Conservation (phyloP, 352 stramenopile species). For the Phytopythium helicoides region DNA sequence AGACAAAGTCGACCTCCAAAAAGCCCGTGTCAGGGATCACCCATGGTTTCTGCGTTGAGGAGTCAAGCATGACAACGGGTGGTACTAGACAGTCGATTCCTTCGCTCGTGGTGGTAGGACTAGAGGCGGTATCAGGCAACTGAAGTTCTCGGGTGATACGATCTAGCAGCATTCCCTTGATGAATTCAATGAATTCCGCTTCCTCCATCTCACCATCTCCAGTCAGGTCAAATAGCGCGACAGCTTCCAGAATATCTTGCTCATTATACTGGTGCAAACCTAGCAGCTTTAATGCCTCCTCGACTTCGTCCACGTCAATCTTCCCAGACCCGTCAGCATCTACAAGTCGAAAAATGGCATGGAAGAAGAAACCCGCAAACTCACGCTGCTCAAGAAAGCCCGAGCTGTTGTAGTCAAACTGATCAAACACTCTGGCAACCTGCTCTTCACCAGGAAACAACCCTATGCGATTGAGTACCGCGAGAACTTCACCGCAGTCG, state of each 20-base stretch:
- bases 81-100: slow-evolving; percentile 7
- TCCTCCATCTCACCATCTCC: slow-evolving; percentile 79
- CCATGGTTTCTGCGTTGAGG: slow-evolving; percentile 60
- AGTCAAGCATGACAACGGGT: slow-evolving; percentile 41
- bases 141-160: slow-evolving; percentile 55
- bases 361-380: slow-evolving; percentile 70
- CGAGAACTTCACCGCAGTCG: slow-evolving; percentile 54
- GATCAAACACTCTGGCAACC: slow-evolving; percentile 39
- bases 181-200: slow-evolving; percentile 81
- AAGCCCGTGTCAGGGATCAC: slow-evolving; percentile 53
- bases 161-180: slow-evolving; percentile 61
- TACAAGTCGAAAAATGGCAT: slow-evolving; percentile 75
- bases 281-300: slow-evolving; percentile 72
- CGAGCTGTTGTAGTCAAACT: slow-evolving; percentile 50
- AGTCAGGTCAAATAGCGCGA: slow-evolving; percentile 72
- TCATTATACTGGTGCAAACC: slow-evolving; percentile 57
- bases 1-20: slow-evolving; percentile 79
- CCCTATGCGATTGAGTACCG: slow-evolving; percentile 62
- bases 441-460: slow-evolving; percentile 55
- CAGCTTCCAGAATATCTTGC: slow-evolving; percentile 58
- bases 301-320: slow-evolving; percentile 72
- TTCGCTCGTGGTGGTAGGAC: slow-evolving; percentile 2
- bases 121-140: slow-evolving; percentile 5
- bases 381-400: slow-evolving; percentile 52
- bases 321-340: slow-evolving; percentile 69